phyloP scores from a whole-genome alignment of 192 early-diverging fungal genomes.

The Chytriomyces hyalinus region DNA sequence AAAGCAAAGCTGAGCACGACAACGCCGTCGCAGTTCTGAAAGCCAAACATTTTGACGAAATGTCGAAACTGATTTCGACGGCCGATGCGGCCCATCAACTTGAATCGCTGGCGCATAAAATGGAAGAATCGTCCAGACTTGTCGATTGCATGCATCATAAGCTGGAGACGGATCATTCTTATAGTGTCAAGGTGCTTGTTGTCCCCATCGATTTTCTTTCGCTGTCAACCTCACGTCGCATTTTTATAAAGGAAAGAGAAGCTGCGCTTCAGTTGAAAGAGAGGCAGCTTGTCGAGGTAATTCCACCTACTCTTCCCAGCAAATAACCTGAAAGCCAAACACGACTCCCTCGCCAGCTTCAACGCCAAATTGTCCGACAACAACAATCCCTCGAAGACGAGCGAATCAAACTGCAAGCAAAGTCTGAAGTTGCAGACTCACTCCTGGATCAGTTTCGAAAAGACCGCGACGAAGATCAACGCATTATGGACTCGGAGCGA shows the following conservation, averaged over 20 bases:
- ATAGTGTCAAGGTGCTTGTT: conserved; percentile 23
- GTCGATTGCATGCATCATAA: conserved; percentile 34
- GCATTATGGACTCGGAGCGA: conserved; percentile 11
- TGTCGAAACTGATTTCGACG: conserved; percentile 29
- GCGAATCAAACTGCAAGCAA: conserved; percentile 13
- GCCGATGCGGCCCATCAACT: conserved; percentile 35
- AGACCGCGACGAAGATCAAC: conserved; percentile 25
- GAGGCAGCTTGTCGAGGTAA: conserved; percentile 31
- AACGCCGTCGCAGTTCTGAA: background rate
- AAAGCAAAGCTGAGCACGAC: too few relatives aligned
- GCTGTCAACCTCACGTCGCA: background rate
- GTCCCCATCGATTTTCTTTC: background rate
- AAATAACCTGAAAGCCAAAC: background rate
- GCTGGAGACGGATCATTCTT: conserved; percentile 30
- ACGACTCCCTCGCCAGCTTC: conserved; percentile 8
- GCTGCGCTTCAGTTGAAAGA: conserved; percentile 25
- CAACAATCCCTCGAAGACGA: conserved; percentile 28
- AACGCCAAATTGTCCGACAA: conserved; percentile 21
- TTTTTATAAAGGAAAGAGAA: conserved; percentile 32
- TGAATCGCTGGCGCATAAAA: conserved; percentile 19
- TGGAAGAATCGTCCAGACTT: conserved; percentile 29
- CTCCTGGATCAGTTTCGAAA: conserved; percentile 12
- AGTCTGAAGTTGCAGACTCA: background rate
- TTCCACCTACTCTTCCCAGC: background rate
- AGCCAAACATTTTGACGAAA: conserved; percentile 34